A percentile compares a stretch with the other conserved stretches of the same genome.
Evolutionary conservation across 257 asterid species (phyloP).

Genomic region (Agastache rugosa): DNA sequence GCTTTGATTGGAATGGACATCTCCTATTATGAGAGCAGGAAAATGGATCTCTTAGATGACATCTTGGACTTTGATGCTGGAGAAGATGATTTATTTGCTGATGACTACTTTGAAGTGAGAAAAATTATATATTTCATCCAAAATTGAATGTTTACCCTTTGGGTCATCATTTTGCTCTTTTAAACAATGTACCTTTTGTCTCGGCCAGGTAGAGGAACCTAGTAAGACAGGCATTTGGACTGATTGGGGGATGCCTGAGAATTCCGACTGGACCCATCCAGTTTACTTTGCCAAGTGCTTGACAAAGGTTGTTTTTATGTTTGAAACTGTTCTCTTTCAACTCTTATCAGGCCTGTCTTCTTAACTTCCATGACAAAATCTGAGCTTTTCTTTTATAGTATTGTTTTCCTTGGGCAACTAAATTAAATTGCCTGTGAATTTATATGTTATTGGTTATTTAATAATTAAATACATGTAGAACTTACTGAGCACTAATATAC

Average conservation of each 20-base stretch:
- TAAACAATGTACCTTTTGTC: slow-evolving; percentile 24
- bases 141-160: neutral
- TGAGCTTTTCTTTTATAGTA: neutral
- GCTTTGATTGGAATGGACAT: slow-evolving; percentile 80
- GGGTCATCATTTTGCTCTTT: neutral
- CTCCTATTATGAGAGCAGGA: slow-evolving; percentile 60
- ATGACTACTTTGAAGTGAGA: slow-evolving; percentile 65
- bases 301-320: slow-evolving; percentile 56
- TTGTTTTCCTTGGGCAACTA: neutral
- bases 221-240: slow-evolving; percentile 44
- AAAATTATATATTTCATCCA: slow-evolving; percentile 22
- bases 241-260: slow-evolving; percentile 70
- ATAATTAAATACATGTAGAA: too few species aligned
- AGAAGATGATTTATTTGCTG: slow-evolving; percentile 52
- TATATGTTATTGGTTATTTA: too few species aligned
- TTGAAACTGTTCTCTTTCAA: slow-evolving; percentile 2
- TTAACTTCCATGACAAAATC: neutral
- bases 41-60: slow-evolving; percentile 50
- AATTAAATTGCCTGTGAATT: neutral
- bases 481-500: neutral
- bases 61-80: slow-evolving; percentile 46
- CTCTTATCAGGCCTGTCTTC: slow-evolving; percentile 22
- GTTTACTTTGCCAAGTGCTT: slow-evolving; percentile 79
- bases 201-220: slow-evolving; percentile 57
- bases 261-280: slow-evolving; percentile 66